phyloP scores from a whole-genome alignment of 495 filamentous ascomycete species.

The Neurospora sp. region DNA sequence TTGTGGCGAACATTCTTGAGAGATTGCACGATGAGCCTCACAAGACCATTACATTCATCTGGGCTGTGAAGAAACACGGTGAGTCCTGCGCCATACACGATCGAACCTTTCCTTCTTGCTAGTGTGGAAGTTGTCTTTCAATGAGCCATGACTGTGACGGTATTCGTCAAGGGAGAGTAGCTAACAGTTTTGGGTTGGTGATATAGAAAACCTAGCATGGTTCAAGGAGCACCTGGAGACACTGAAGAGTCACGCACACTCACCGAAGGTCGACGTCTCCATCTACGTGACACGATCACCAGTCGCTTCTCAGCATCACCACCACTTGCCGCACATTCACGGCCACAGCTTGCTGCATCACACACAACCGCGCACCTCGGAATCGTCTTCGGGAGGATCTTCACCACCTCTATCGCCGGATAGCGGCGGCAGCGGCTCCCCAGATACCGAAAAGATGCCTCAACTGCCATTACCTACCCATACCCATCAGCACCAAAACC shows the following conservation, averaged over 20 bases:
- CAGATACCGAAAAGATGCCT: constrained; percentile 15
- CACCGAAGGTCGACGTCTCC: constrained; percentile 34
- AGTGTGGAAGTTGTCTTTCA: neutral
- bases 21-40: constrained; percentile 29
- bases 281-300: constrained; percentile 36
- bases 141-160: neutral
- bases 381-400: constrained; percentile 11
- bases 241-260: constrained; percentile 30
- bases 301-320: constrained; percentile 1
- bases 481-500: neutral
- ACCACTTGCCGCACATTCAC: neutral
- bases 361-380: neutral
- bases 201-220: constrained; percentile 34
- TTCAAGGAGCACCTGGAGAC: constrained; percentile 40
- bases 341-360: neutral
- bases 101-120: neutral
- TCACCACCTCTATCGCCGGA: constrained; percentile 13
- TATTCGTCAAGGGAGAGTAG: neutral
- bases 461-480: constrained; percentile 2
- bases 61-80: constrained; percentile 43
- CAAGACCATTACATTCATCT: constrained; percentile 46
- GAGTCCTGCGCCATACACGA: constrained; percentile 4
- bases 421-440: neutral
- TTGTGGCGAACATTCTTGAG: constrained; percentile 40
- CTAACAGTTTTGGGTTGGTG: neutral